Percentiles rank a stretch among this genome's conserved stretches.
phyloP scores from a whole-genome alignment of 345 rosid species.

The Populus simonii region DNA sequence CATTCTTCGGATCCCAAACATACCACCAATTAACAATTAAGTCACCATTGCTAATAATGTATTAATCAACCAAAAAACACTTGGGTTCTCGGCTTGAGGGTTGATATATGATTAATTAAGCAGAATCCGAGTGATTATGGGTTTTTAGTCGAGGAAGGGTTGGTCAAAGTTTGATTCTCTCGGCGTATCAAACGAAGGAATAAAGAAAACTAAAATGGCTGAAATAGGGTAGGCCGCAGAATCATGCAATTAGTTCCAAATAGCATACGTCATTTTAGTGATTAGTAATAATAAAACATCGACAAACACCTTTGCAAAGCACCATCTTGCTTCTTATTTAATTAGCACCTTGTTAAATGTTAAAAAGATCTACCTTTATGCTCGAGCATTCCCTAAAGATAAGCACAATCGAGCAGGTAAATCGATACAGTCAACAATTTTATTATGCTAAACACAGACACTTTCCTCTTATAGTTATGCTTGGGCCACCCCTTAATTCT shows the following conservation, averaged over 20 bases:
- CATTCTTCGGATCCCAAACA: neutral
- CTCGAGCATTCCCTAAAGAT: conserved; percentile 1
- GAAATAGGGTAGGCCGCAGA: too few relatives aligned
- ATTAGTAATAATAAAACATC: too few relatives aligned
- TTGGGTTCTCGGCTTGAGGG: neutral
- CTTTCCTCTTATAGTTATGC: conserved; percentile 16
- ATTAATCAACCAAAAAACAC: neutral
- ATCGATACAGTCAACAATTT: neutral
- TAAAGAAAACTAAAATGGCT: too few relatives aligned
- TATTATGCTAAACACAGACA: neutral
- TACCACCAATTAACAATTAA: neutral
- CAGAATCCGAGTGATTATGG: too few relatives aligned
- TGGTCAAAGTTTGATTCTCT: neutral
- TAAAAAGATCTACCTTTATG: neutral
- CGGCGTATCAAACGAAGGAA: neutral
- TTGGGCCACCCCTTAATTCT: conserved; percentile 11
- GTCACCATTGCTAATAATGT: neutral
- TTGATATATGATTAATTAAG: neutral
- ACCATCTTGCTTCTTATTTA: neutral
- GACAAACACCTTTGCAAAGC: neutral
- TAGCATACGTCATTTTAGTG: too few relatives aligned
- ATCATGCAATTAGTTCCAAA: too few relatives aligned
- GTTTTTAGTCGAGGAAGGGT: too few relatives aligned
- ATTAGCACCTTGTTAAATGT: too few relatives aligned
- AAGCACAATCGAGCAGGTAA: neutral